Conservation (phyloP, 2,329 filamentous ascomycete species). For the Hortaea sp. region DNA sequence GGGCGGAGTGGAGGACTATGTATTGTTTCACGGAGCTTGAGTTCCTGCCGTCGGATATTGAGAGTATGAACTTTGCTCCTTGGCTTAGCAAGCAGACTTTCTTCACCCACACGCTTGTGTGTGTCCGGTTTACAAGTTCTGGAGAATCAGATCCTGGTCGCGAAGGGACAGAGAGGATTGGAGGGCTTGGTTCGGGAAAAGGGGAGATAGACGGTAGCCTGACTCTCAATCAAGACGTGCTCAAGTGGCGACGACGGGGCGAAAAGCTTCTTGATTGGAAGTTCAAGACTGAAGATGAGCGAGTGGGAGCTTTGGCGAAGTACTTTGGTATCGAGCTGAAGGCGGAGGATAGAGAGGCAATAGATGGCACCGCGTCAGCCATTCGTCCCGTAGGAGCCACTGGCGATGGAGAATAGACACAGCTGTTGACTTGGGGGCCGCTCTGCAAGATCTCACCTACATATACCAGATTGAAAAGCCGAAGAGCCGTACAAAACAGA, state of each 20-base stretch:
- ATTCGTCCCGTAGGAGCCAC: neutral
- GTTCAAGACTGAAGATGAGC: conserved; percentile 33
- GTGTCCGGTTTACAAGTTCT: conserved; percentile 26
- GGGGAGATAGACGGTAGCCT: conserved; percentile 18
- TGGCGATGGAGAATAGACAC: too few species aligned
- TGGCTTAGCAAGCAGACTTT: conserved; percentile 40
- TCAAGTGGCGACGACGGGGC: conserved; percentile 23
- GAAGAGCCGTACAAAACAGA: too few species aligned
- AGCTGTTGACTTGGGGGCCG: too few species aligned
- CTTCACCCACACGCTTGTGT: conserved; percentile 47
- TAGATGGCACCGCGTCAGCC: conserved; percentile 18
- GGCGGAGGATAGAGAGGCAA: conserved; percentile 29
- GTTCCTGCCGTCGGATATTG: conserved; percentile 51
- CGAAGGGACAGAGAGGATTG: conserved; percentile 5
- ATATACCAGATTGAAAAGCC: too few species aligned
- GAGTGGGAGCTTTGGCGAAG: conserved; percentile 33
- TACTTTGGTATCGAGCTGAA: conserved; percentile 36
- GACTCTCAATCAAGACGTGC: conserved; percentile 14
- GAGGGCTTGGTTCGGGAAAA: conserved; percentile 6
- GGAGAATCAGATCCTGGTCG: neutral
- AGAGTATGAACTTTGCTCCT: conserved; percentile 48
- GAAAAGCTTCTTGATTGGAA: conserved; percentile 28
- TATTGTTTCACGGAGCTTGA: conserved; percentile 59
- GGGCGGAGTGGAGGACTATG: conserved; percentile 46
- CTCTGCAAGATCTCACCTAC: too few species aligned